A percentile compares a stretch with the other conserved stretches of the same genome.
Conservation (phyloP, 2,329 filamentous ascomycete genomes). For the Fusarium chlamydosporum region DNA sequence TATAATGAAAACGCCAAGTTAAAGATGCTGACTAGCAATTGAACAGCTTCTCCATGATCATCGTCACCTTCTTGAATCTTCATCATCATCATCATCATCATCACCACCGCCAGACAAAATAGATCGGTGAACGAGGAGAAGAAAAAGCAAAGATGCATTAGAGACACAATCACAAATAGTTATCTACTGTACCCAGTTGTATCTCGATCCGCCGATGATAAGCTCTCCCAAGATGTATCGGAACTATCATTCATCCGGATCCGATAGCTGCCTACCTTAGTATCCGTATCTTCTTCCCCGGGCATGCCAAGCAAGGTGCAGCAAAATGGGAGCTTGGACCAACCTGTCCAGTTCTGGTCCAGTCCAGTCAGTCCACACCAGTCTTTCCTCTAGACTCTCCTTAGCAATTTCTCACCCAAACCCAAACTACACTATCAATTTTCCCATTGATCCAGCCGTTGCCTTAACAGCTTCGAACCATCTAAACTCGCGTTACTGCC, state of each 20-base stretch:
- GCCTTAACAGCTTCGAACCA: constrained; percentile 56
- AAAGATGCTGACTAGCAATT: not conserved
- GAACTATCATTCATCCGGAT: constrained; percentile 29
- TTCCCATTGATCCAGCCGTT: constrained; percentile 54
- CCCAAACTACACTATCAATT: constrained; percentile 60
- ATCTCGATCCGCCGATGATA: constrained; percentile 1
- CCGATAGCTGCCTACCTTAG: constrained; percentile 13
- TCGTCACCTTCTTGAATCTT: not conserved
- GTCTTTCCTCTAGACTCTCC: constrained; percentile 39
- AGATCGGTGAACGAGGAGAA: not conserved
- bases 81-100: too few species aligned
- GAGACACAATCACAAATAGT: constrained; percentile 3
- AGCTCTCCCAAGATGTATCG: constrained; percentile 2
- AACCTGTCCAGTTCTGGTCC: constrained; percentile 27
- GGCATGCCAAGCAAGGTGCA: constrained; percentile 19
- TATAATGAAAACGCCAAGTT: not conserved
- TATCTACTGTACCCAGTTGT: not conserved
- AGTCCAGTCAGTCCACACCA: constrained; percentile 24
- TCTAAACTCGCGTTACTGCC: constrained; percentile 39
- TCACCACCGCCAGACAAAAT: not conserved
- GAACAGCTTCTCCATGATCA: not conserved
- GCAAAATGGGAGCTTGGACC: constrained; percentile 49
- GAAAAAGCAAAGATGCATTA: constrained; percentile 1
- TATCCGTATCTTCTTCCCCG: constrained; percentile 4
- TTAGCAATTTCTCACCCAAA: constrained; percentile 54